Conservation (phyloP, 371 early-diverging fungal genomes). For the Mucor circinelloides region DNA sequence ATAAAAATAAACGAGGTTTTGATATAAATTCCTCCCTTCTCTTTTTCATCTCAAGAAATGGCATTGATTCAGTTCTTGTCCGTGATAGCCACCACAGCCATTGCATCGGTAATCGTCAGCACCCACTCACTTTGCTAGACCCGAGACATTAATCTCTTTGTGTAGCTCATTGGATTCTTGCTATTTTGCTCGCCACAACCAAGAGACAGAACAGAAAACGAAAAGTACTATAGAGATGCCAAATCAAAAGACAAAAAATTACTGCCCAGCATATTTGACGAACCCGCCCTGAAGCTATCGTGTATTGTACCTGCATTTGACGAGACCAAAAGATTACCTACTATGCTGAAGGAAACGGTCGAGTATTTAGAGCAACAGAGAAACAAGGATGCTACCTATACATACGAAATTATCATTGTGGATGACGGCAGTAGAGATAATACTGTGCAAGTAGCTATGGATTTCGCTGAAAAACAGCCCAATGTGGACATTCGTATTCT, state of each 20-base stretch:
- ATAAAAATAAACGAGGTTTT: background rate
- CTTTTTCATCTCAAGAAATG: background rate
- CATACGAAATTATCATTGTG: conserved; percentile 88
- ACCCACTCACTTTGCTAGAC: background rate
- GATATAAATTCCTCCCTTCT: background rate
- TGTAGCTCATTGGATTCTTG: conserved; percentile 45
- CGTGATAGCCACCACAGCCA: background rate
- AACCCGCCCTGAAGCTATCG: conserved; percentile 64
- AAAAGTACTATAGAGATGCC: conserved; percentile 53
- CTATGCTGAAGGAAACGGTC: conserved; percentile 81
- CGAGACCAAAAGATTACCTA: conserved; percentile 81
- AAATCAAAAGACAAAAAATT: conserved; percentile 30
- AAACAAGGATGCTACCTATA: conserved; percentile 43
- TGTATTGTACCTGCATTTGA: conserved; percentile 93
- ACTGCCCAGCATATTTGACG: conserved; percentile 47
- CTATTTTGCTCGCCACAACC: conserved; percentile 54
- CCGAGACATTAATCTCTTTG: background rate
- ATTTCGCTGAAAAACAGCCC: conserved; percentile 61
- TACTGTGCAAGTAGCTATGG: conserved; percentile 70
- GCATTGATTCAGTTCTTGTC: background rate
- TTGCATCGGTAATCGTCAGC: background rate
- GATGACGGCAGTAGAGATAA: conserved; percentile 89
- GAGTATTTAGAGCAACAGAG: conserved; percentile 60
- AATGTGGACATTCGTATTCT: conserved; percentile 73
- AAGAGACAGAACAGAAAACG: conserved; percentile 53